Evolutionary conservation across 441 rosid genomes (phyloP), one percentile per base, ranked within the genome.

Genomic region (Syzygium syzygioides): DNA sequence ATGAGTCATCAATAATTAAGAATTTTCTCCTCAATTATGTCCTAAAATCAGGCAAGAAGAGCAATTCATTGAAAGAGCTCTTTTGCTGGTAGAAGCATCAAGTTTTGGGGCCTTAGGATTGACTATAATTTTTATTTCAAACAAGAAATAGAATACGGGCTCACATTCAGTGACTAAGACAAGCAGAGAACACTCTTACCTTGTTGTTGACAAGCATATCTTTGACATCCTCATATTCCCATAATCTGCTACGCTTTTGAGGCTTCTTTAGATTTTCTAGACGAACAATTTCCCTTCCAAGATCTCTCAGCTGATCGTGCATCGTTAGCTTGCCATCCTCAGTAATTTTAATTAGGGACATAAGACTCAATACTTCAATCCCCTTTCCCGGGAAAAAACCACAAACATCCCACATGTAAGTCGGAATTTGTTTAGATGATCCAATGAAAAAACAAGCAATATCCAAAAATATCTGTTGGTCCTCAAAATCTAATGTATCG

Each of bases 201-300:
- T 30, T 30, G 12, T 64, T 30, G 1, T 17, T 15, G 5, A 0
- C 0, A 64, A 64, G 4, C 37, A 64, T 41, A 15, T 64, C 6
- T 64, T 0, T 0, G 2, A 1, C 23, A 0, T 64, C 76, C 11
- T 64, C 1, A 7, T 0, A 0, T 7, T 0, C 4, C 76, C 76
- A 64, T 1, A 64, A 64, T 64, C 41, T 17, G 3, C 41, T 30
- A 17, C 76, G 41, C 6, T 64, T 1, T 8, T 4, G 1, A 64
- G 41, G 76, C 5, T 64, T 0, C 11, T 2, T 2, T 64, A 0
- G 23, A 17, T 8, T 17, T 4, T 64, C 41, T 64, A 0, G 41
- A 1, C 13, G 12, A 8, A 64, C 76, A 64, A 64, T 64, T 15
- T 64, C 41, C 41, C 23, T 64, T 8, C 41, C 76, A 32, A 30